A percentile compares a stretch with the other conserved stretches of the same genome.
phyloP scores from a whole-genome alignment of 441 rosid species.

The Croton laevigatus region DNA sequence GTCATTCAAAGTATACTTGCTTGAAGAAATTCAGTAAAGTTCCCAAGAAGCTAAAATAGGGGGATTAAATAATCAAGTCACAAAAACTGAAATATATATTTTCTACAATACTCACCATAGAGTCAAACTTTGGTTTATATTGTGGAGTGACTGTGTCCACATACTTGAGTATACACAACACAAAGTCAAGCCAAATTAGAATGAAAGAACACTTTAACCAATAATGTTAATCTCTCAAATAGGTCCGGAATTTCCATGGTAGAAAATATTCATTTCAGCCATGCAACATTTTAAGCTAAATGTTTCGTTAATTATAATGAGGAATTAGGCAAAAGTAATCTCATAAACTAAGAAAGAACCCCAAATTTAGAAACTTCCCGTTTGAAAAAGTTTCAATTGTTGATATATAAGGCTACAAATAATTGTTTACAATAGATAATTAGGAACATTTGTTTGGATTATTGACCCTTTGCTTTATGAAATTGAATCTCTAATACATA shows the following conservation, averaged over 20 bases:
- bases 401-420: not conserved
- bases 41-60: not conserved
- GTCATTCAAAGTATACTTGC: too few species aligned
- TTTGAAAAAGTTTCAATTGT: not conserved
- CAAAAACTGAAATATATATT: not conserved
- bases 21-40: not conserved
- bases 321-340: not conserved
- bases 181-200: slow-evolving; percentile 4
- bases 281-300: not conserved
- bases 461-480: too few species aligned
- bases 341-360: not conserved
- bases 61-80: too few species aligned
- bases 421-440: too few species aligned
- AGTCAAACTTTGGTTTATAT: too few species aligned
- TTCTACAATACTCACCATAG: too few species aligned
- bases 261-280: not conserved
- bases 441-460: too few species aligned
- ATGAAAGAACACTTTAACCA: not conserved
- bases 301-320: not conserved
- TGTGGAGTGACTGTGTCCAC: too few species aligned
- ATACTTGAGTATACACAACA: too few species aligned
- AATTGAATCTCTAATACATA: too few species aligned
- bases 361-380: not conserved
- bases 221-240: not conserved
- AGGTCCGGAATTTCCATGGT: not conserved